These are phyloP conservation scores for Penstemon newberryi DNA, from an alignment of 257 asterid genomes.

Conservation along the genomic window DNA sequence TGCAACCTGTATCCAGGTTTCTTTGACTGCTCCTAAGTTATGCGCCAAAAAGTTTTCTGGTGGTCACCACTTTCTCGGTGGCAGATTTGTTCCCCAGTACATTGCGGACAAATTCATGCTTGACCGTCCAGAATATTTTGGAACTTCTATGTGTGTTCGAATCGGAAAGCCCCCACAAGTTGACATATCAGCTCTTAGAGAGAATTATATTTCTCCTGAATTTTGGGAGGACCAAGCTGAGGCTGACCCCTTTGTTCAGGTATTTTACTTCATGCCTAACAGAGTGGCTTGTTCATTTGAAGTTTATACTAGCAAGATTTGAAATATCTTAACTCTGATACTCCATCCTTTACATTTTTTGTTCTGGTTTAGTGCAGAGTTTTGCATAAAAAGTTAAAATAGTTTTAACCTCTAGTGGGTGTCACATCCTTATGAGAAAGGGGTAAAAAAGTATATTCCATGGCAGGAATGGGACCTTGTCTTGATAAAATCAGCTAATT, in stretches of 20 bases:
- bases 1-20: conserved; percentile 55
- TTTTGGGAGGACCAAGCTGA: conserved; percentile 78
- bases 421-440: too few species aligned
- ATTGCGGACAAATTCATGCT: conserved; percentile 72
- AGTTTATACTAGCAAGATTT: conserved; percentile 7
- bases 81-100: conserved; percentile 91
- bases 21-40: conserved; percentile 92
- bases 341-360: too few species aligned
- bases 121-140: conserved; percentile 77
- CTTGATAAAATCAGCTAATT: too few species aligned
- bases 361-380: too few species aligned
- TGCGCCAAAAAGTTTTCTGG: conserved; percentile 89
- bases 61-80: conserved; percentile 92
- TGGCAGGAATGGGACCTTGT: too few species aligned
- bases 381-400: too few species aligned
- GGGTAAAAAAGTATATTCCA: too few species aligned
- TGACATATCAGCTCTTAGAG: conserved; percentile 86
- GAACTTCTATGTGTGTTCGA: conserved; percentile 86
- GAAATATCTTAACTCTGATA: not conserved
- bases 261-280: conserved; percentile 32
- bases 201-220: conserved; percentile 90
- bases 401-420: too few species aligned
- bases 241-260: conserved; percentile 88
- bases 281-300: conserved; percentile 15
- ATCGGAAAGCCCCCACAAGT: conserved; percentile 86